These are phyloP conservation scores for Leucosporidium scottii DNA, from an alignment of 768 basidiomycete genomes.

Conservation along the genomic window DNA sequence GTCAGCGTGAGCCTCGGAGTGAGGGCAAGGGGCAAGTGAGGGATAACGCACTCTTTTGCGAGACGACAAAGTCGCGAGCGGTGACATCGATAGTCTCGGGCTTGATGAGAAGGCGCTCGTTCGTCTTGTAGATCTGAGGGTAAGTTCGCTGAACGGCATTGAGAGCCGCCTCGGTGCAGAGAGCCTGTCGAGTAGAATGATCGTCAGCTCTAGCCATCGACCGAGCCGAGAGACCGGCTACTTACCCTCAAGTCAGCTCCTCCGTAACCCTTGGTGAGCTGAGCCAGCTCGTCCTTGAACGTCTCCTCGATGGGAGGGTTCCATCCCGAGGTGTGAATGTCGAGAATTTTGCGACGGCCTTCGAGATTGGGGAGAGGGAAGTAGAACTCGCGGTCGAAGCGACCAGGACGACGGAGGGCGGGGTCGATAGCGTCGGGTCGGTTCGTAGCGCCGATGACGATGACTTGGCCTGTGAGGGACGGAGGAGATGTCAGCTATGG, in stretches of 20 bases:
- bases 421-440: constrained; percentile 97
- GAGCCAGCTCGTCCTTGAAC: constrained; percentile 62
- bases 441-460: constrained; percentile 97
- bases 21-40: not conserved
- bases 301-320: constrained; percentile 62
- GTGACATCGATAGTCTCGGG: constrained; percentile 77
- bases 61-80: constrained; percentile 92
- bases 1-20: not conserved
- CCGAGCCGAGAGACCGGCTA: constrained; percentile 12
- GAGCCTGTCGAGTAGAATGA: constrained; percentile 50
- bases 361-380: constrained; percentile 80
- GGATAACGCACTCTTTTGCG: constrained; percentile 71
- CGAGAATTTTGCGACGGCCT: constrained; percentile 78
- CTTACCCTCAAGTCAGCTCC: constrained; percentile 90
- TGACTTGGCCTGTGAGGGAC: constrained; percentile 60
- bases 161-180: constrained; percentile 92
- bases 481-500: not conserved
- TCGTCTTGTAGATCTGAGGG: constrained; percentile 92
- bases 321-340: constrained; percentile 87
- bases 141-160: constrained; percentile 94
- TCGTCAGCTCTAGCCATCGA: not conserved
- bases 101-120: constrained; percentile 72
- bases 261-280: constrained; percentile 92
- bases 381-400: constrained; percentile 97
- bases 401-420: constrained; percentile 81